These are phyloP conservation scores for Petunia axillaris DNA, from an alignment of 257 asterid genomes.

Conservation along the genomic window DNA sequence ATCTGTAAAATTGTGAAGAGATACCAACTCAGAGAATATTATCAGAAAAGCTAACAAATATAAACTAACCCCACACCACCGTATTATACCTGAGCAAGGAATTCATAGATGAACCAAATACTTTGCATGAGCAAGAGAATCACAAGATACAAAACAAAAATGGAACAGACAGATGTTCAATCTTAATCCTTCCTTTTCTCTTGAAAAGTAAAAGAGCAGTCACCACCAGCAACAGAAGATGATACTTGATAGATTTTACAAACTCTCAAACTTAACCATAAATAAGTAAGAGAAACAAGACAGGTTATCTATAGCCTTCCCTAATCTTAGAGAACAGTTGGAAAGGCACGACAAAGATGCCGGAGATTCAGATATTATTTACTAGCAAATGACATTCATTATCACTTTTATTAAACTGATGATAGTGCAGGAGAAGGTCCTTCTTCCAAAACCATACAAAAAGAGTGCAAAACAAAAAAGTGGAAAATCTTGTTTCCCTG, in stretches of 20 bases:
- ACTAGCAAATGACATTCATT: not conserved
- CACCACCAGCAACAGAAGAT: not conserved
- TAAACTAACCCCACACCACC: not conserved
- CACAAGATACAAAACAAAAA: not conserved
- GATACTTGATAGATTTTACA: not conserved
- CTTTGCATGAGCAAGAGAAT: not conserved
- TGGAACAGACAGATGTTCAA: not conserved
- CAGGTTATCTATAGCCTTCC: not conserved
- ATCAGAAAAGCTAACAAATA: too few species aligned
- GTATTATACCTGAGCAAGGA: not conserved
- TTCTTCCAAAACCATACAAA: conserved; percentile 1
- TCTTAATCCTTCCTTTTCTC: not conserved
- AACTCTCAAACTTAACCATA: not conserved
- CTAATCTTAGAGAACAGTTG: conserved; percentile 10
- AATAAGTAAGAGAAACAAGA: conserved; percentile 14
- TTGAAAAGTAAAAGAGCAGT: not conserved
- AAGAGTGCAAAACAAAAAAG: not conserved
- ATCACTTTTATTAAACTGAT: not conserved
- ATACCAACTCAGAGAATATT: not conserved
- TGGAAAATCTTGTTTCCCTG: not conserved
- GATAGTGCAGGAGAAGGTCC: not conserved
- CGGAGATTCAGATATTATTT: not conserved
- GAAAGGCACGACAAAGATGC: not conserved
- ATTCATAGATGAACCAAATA: not conserved
- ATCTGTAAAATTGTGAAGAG: conserved; percentile 47